Conservation (phyloP, 75 land plant genomes). For the Gnetum montanum region DNA sequence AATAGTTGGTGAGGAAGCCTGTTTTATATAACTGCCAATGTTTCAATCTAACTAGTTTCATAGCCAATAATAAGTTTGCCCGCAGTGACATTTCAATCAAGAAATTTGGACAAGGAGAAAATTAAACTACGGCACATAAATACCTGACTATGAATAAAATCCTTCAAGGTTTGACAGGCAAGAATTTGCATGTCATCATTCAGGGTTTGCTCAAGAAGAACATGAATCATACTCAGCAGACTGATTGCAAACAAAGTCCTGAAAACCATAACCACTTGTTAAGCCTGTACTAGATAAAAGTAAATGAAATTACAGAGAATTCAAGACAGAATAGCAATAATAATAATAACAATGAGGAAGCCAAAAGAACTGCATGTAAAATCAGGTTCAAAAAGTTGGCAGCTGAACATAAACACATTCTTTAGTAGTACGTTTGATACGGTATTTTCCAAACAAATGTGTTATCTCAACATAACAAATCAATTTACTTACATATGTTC, state of each 20-base stretch:
- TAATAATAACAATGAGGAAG: too few species aligned
- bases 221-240: slow-evolving; percentile 46
- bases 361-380: too few species aligned
- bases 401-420: too few species aligned
- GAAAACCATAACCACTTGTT: slow-evolving; percentile 5
- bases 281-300: background rate
- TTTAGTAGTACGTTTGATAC: too few species aligned
- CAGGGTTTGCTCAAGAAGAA: slow-evolving; percentile 67
- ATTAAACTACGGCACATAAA: too few species aligned
- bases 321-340: too few species aligned
- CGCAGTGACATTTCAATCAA: background rate
- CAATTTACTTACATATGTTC: slow-evolving; percentile 75
- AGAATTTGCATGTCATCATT: slow-evolving; percentile 64
- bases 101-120: too few species aligned
- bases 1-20: too few species aligned
- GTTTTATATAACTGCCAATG: background rate
- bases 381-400: too few species aligned
- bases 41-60: background rate
- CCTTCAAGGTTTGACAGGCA: slow-evolving; percentile 58
- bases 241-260: slow-evolving; percentile 83
- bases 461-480: too few species aligned
- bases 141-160: slow-evolving; percentile 75
- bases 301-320: too few species aligned
- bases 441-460: too few species aligned
- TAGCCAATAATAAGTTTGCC: background rate